Conservation (phyloP, 306 rosid species). For the Sicyos edulis region DNA sequence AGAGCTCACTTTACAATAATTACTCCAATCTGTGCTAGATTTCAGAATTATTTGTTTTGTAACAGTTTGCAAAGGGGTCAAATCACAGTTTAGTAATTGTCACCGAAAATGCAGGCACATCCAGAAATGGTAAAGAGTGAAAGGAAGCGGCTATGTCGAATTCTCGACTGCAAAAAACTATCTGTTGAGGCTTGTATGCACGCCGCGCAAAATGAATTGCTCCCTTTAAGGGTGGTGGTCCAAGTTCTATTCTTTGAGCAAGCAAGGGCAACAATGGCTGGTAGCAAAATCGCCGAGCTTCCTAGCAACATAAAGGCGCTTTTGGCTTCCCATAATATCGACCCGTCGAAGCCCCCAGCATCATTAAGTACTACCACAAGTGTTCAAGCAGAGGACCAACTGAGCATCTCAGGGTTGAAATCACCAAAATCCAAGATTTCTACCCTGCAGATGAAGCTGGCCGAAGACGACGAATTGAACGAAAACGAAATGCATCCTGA, state of each 20-base stretch:
- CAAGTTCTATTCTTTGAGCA: conserved; percentile 99
- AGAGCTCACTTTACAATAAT: not conserved
- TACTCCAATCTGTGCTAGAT: not conserved
- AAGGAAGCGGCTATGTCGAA: conserved; percentile 83
- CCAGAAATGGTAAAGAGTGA: conserved; percentile 86
- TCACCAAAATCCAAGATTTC: conserved; percentile 75
- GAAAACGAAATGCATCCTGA: conserved; percentile 40
- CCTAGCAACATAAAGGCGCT: conserved; percentile 78
- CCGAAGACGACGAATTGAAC: conserved; percentile 69
- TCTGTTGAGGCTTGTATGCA: conserved; percentile 98
- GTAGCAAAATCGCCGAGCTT: conserved; percentile 69
- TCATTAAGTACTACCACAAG: conserved; percentile 58
- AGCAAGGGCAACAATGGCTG: conserved; percentile 64
- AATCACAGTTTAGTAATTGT: conserved; percentile 2
- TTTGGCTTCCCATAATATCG: conserved; percentile 68
- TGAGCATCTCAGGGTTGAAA: conserved; percentile 79
- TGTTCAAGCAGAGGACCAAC: conserved; percentile 69
- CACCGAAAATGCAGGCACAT: conserved; percentile 62
- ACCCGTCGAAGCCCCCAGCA: conserved; percentile 60
- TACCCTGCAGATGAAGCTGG: conserved; percentile 86
- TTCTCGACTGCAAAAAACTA: conserved; percentile 86
- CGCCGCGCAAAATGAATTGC: conserved; percentile 95
- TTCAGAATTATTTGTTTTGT: not conserved
- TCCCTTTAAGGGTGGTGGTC: conserved; percentile 89
- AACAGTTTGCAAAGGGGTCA: not conserved